These are phyloP conservation scores for Cladophialophora yegresii DNA, from an alignment of 2,329 filamentous ascomycete genomes.

Conservation along the genomic window DNA sequence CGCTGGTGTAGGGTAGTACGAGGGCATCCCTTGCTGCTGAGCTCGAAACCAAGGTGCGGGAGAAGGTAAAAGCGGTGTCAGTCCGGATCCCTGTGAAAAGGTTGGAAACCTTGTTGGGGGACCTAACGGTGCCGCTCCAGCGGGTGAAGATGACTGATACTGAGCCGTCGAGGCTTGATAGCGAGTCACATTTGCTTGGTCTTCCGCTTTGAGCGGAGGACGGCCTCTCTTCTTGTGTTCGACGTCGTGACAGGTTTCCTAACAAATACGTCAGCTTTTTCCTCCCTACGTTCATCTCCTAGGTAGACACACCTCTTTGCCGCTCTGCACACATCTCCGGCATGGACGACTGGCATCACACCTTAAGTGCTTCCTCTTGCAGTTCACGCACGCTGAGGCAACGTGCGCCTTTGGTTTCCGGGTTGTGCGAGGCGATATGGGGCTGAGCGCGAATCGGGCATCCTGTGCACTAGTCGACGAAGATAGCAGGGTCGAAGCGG, in stretches of 20 bases:
- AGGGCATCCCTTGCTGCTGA: conserved; percentile 14
- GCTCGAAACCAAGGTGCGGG: conserved; percentile 20
- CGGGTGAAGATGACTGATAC: conserved; percentile 7
- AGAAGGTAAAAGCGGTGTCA: conserved; percentile 23
- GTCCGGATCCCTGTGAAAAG: conserved; percentile 16
- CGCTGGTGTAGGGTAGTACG: conserved; percentile 28
- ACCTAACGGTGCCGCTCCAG: conserved; percentile 13
- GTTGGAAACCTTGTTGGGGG: conserved; percentile 21
- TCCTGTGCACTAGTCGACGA: conserved; percentile 28
- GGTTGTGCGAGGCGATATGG: conserved; percentile 43
- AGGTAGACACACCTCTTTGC: conserved; percentile 47
- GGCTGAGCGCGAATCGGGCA: conserved; percentile 30
- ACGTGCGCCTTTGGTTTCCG: conserved; percentile 52
- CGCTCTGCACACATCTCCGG: conserved; percentile 49
- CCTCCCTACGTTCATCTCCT: neutral
- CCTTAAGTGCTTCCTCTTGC: conserved; percentile 52
- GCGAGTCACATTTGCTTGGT: neutral
- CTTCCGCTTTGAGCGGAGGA: conserved; percentile 33
- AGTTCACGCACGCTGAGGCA: conserved; percentile 53
- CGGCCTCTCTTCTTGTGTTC: conserved; percentile 49
- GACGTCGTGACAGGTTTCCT: conserved; percentile 50
- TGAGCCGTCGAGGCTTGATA: conserved; percentile 18
- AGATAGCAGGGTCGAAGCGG: conserved; percentile 18
- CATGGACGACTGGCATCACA: conserved; percentile 51
- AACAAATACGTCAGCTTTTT: conserved; percentile 19